Conservation (phyloP, 2,329 filamentous ascomycete genomes). For the Claviceps africana region DNA sequence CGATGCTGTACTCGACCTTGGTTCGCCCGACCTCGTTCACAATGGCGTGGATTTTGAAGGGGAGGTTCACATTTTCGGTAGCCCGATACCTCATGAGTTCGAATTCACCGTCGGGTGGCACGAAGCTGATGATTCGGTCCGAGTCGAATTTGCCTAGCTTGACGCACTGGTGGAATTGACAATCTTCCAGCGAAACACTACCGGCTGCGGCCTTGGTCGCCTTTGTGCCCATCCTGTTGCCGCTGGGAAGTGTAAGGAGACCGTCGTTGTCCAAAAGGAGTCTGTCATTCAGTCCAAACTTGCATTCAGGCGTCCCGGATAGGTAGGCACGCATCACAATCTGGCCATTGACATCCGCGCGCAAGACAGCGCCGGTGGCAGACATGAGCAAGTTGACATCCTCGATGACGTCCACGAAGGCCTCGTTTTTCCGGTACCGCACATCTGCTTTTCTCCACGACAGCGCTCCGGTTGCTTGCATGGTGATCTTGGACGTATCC, state of each 20-base stretch:
- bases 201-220: conserved; percentile 91
- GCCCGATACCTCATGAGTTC: conserved; percentile 98
- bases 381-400: conserved; percentile 98
- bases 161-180: conserved; percentile 97
- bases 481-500: conserved; percentile 95
- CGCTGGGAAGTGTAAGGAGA: conserved; percentile 50
- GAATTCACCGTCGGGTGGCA: conserved; percentile 94
- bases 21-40: conserved; percentile 95
- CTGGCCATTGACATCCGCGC: conserved; percentile 91
- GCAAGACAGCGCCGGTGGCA: conserved; percentile 85
- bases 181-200: conserved; percentile 91
- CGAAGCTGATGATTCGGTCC: conserved; percentile 91
- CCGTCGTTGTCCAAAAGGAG: conserved; percentile 73
- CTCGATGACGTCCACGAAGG: conserved; percentile 97
- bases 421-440: conserved; percentile 98
- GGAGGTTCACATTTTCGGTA: conserved; percentile 95
- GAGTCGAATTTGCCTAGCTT: conserved; percentile 94
- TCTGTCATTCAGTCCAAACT: conserved; percentile 94
- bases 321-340: conserved; percentile 98
- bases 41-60: conserved; percentile 97
- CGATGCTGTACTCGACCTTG: conserved; percentile 97
- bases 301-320: conserved; percentile 92
- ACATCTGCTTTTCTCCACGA: conserved; percentile 97
- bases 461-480: conserved; percentile 94
- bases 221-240: conserved; percentile 68